These are phyloP conservation scores for Clathrospora elynae DNA, from an alignment of 2,329 filamentous ascomycete genomes.

Conservation along the genomic window DNA sequence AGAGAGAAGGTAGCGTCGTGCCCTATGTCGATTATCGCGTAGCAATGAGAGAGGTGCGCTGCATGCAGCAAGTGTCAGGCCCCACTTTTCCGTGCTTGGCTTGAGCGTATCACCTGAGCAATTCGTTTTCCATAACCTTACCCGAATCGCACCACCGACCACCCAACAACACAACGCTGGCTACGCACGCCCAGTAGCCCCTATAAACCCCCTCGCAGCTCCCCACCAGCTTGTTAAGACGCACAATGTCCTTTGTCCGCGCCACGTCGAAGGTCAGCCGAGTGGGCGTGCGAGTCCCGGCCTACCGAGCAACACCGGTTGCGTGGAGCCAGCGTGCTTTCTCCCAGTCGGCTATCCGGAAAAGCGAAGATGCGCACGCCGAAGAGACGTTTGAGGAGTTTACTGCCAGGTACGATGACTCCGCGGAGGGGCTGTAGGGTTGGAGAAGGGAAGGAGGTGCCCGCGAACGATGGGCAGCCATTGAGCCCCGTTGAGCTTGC, in stretches of 20 bases:
- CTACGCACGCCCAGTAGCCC: constrained; percentile 28
- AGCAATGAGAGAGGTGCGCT: not conserved
- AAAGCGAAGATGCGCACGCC: constrained; percentile 64
- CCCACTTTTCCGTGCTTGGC: constrained; percentile 31
- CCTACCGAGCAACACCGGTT: constrained; percentile 42
- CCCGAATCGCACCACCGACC: constrained; percentile 29
- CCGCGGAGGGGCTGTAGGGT: constrained; percentile 24
- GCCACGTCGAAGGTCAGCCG: constrained; percentile 45
- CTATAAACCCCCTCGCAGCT: constrained; percentile 27
- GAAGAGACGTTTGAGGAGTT: constrained; percentile 99
- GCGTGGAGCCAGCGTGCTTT: constrained; percentile 50
- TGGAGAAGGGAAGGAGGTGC: constrained; percentile 19
- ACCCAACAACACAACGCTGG: constrained; percentile 29
- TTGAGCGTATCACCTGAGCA: constrained; percentile 31
- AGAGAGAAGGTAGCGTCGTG: no score
- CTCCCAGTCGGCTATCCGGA: constrained; percentile 56
- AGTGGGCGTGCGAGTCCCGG: constrained; percentile 42
- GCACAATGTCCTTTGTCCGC: constrained; percentile 47
- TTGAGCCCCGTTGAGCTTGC: constrained; percentile 33
- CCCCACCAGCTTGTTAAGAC: constrained; percentile 33
- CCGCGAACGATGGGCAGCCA: constrained; percentile 29
- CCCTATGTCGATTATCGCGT: not conserved
- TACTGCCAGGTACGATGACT: constrained; percentile 78
- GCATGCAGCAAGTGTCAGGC: constrained; percentile 18
- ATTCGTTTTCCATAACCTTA: constrained; percentile 34